A percentile compares a stretch with the other conserved stretches of the same genome.
phyloP scores from a whole-genome alignment of 495 filamentous ascomycete species.

The Cenococcum geophilum region DNA sequence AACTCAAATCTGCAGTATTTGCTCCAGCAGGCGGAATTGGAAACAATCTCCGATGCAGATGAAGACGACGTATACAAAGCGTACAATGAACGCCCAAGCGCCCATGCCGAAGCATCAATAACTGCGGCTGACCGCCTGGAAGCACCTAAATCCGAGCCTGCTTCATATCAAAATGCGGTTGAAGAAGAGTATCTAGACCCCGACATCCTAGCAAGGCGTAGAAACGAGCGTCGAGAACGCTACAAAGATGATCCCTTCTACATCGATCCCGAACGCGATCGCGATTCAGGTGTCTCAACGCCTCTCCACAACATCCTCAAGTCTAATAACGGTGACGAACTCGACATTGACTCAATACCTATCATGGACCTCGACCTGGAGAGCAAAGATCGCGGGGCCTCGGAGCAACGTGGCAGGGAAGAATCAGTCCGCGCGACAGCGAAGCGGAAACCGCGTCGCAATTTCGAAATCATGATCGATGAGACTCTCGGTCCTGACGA shows the following conservation, averaged over 20 bases:
- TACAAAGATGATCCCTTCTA: slow-evolving; percentile 95
- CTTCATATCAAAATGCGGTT: slow-evolving; percentile 59
- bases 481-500: slow-evolving; percentile 37
- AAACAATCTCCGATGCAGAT: slow-evolving; percentile 45
- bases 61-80: slow-evolving; percentile 64
- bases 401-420: slow-evolving; percentile 1
- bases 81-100: slow-evolving; percentile 54
- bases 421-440: slow-evolving; percentile 6
- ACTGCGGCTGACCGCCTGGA: slow-evolving; percentile 50
- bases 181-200: slow-evolving; percentile 57
- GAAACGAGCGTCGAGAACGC: slow-evolving; percentile 63
- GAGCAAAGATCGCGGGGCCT: slow-evolving; percentile 32
- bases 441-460: slow-evolving; percentile 33
- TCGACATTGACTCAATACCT: slow-evolving; percentile 90
- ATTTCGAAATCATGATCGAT: slow-evolving; percentile 40
- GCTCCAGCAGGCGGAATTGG: slow-evolving; percentile 53
- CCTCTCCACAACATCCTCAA: slow-evolving; percentile 66
- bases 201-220: slow-evolving; percentile 57
- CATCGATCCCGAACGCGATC: slow-evolving; percentile 53
- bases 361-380: slow-evolving; percentile 84
- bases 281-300: slow-evolving; percentile 51
- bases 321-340: slow-evolving; percentile 59
- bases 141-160: slow-evolving; percentile 40
- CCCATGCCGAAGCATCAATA: slow-evolving; percentile 30
- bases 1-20: slow-evolving; percentile 63